These are phyloP conservation scores for Saccharum officinarum DNA, from an alignment of 176 grass and related monocot genomes.

Conservation along the genomic window DNA sequence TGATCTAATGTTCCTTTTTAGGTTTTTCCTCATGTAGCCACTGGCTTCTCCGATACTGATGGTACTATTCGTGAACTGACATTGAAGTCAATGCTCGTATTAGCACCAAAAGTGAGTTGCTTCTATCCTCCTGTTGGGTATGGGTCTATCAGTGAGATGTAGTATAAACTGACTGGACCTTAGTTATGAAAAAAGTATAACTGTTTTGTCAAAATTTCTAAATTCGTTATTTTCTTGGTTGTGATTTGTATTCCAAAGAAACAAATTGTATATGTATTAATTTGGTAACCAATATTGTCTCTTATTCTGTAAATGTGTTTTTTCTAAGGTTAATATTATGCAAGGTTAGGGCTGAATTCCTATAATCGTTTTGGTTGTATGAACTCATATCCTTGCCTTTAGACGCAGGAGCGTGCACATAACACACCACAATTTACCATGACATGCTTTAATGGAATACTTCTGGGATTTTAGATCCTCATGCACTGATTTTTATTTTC, in stretches of 20 bases:
- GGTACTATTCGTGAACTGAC: slow-evolving; percentile 90
- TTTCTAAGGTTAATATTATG: background rate
- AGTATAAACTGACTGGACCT: background rate
- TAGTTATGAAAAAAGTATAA: background rate
- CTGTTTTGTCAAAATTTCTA: background rate
- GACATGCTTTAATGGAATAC: slow-evolving; percentile 4
- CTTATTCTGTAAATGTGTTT: background rate
- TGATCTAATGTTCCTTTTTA: slow-evolving; percentile 33
- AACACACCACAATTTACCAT: background rate
- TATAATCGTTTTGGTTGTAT: background rate
- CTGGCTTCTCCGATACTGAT: slow-evolving; percentile 97
- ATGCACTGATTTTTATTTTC: slow-evolving; percentile 5
- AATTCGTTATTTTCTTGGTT: background rate
- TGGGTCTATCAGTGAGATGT: background rate
- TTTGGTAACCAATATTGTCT: background rate
- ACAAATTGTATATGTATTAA: background rate
- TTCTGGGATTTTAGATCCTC: background rate
- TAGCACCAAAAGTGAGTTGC: slow-evolving; percentile 89
- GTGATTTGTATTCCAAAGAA: background rate
- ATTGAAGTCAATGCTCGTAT: slow-evolving; percentile 94
- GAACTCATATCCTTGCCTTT: background rate
- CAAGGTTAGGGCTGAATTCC: background rate
- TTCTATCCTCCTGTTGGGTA: slow-evolving; percentile 3
- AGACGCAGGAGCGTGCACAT: background rate
- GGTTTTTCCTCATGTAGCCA: slow-evolving; percentile 97